Conservation (phyloP, 805 yeast species). For the Yarrowia divulgata region DNA sequence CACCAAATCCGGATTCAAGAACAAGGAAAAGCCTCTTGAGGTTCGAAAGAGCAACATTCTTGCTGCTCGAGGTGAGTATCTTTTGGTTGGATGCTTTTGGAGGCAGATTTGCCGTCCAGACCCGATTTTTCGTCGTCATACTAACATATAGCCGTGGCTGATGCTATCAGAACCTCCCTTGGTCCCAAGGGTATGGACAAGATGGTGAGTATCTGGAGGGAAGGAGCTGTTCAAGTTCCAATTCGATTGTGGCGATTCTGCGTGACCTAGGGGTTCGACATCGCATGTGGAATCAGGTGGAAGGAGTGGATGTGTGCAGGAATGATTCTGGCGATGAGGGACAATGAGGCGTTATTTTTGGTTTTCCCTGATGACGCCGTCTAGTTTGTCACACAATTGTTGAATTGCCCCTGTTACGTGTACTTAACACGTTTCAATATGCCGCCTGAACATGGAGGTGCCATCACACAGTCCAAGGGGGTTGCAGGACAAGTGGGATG, state of each 20-base stretch:
- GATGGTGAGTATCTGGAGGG: slow-evolving; percentile 58
- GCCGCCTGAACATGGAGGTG: background rate
- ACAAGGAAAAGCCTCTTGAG: slow-evolving; percentile 94
- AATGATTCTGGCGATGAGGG: background rate
- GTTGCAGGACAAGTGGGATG: too few species aligned
- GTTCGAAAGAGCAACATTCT: slow-evolving; percentile 86
- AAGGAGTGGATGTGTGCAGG: background rate
- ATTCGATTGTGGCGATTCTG: background rate
- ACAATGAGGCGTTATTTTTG: background rate
- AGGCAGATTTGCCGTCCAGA: too few species aligned
- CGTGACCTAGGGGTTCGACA: background rate
- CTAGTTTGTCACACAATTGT: background rate
- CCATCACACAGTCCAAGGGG: too few species aligned
- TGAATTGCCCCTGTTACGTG: background rate
- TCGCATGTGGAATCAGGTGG: slow-evolving; percentile 18
- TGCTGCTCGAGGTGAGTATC: slow-evolving; percentile 70
- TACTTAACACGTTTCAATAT: background rate
- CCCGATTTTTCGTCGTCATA: slow-evolving; percentile 1
- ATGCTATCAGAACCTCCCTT: slow-evolving; percentile 90
- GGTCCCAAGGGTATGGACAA: slow-evolving; percentile 99
- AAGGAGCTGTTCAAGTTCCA: background rate
- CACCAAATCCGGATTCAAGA: slow-evolving; percentile 61
- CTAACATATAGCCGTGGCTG: slow-evolving; percentile 72
- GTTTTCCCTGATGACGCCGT: background rate
- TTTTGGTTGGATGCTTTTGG: background rate